These are phyloP conservation scores for Cryptococcus deneoformans DNA, from an alignment of 1,284 basidiomycete species.

Conservation along the genomic window DNA sequence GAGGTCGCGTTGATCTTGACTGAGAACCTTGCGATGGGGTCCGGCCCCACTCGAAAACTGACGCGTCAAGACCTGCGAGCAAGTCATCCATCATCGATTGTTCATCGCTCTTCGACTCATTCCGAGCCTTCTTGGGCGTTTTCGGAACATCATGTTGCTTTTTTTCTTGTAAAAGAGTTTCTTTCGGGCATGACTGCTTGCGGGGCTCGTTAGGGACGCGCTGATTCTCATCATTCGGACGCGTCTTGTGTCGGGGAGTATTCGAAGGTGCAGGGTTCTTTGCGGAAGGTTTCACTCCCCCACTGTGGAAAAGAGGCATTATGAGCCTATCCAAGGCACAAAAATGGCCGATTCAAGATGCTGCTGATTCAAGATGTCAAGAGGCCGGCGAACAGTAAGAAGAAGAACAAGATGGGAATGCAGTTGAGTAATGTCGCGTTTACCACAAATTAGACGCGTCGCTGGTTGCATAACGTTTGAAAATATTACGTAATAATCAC, in stretches of 20 bases:
- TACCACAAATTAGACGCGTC: no score
- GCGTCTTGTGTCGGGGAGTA: neutral
- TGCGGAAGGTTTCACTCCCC: no score
- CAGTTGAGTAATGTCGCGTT: no score
- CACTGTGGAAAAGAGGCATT: no score
- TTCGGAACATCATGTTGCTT: neutral
- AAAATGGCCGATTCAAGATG: no score
- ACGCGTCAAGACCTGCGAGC: conserved; percentile 45
- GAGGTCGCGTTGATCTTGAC: no score
- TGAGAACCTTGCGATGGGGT: no score
- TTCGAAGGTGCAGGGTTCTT: no score
- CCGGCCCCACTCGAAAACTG: conserved; percentile 24
- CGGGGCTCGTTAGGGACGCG: neutral
- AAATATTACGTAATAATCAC: neutral
- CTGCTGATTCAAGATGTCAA: no score
- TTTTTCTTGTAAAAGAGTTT: neutral
- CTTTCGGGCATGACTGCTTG: neutral
- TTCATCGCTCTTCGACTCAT: conserved; percentile 26
- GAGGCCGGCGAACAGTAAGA: no score
- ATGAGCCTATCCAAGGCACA: no score
- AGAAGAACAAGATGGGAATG: no score
- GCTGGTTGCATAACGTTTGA: neutral
- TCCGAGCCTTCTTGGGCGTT: neutral
- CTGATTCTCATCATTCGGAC: neutral
- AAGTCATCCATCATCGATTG: conserved; percentile 45